Conservation (phyloP, 2,329 filamentous ascomycete species). For the Juglanconis juglandina region DNA sequence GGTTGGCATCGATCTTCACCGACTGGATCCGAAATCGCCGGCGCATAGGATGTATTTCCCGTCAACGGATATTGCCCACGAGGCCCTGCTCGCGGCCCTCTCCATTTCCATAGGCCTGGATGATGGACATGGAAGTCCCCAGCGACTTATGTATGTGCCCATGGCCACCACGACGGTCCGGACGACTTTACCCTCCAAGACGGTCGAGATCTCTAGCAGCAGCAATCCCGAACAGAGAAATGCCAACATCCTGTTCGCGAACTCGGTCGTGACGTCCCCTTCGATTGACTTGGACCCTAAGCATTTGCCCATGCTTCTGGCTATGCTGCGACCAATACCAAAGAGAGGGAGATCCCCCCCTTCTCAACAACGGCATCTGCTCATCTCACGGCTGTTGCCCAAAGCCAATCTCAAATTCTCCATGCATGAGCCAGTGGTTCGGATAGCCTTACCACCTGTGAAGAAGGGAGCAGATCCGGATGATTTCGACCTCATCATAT, state of each 20-base stretch:
- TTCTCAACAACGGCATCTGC: constrained; percentile 49
- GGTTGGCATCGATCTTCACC: constrained; percentile 86
- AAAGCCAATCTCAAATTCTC: constrained; percentile 95
- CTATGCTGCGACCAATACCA: constrained; percentile 62
- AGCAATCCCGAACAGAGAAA: constrained; percentile 79
- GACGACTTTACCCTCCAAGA: constrained; percentile 92
- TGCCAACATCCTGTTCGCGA: constrained; percentile 93
- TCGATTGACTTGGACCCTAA: constrained; percentile 90
- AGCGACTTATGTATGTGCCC: constrained; percentile 86
- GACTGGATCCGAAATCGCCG: constrained; percentile 86
- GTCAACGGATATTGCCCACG: constrained; percentile 86
- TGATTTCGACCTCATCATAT: constrained; percentile 93
- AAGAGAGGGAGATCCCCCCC: constrained; percentile 40
- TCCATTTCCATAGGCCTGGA: constrained; percentile 90
- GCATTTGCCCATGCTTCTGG: constrained; percentile 80
- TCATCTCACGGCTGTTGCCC: constrained; percentile 87
- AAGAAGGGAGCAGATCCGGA: constrained; percentile 62
- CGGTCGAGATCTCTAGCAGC: constrained; percentile 72
- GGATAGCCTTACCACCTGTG: constrained; percentile 81
- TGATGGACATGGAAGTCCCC: constrained; percentile 79
- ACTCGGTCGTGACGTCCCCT: constrained; percentile 92
- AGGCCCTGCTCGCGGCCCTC: constrained; percentile 86
- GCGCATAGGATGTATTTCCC: constrained; percentile 99
- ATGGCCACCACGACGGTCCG: constrained; percentile 96
- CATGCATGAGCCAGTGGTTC: constrained; percentile 90